These are phyloP conservation scores for Tuber indicum DNA, from an alignment of 495 filamentous ascomycete genomes.

Conservation along the genomic window DNA sequence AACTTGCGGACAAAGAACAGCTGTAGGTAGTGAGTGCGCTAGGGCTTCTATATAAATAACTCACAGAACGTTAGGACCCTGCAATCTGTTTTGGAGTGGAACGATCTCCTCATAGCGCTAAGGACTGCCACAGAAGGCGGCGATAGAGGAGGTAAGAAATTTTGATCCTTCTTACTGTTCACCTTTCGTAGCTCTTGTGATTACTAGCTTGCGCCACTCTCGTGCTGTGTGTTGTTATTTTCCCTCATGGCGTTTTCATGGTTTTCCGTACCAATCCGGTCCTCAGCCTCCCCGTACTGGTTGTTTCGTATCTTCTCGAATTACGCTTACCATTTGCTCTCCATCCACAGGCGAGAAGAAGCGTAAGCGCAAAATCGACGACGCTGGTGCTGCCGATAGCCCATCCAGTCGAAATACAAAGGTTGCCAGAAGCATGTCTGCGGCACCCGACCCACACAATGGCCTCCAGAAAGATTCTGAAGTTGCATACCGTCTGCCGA, in stretches of 20 bases:
- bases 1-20: slow-evolving; percentile 32
- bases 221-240: slow-evolving; percentile 8
- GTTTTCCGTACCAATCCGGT: neutral
- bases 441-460: slow-evolving; percentile 32
- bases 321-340: slow-evolving; percentile 24
- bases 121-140: slow-evolving; percentile 41
- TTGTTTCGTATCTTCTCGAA: slow-evolving; percentile 13
- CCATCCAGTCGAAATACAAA: slow-evolving; percentile 40
- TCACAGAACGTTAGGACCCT: slow-evolving; percentile 22
- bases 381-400: slow-evolving; percentile 39
- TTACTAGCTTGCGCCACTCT: neutral
- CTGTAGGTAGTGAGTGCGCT: slow-evolving; percentile 24
- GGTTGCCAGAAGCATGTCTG: slow-evolving; percentile 39
- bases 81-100: slow-evolving; percentile 24
- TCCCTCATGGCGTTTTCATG: neutral
- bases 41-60: slow-evolving; percentile 6
- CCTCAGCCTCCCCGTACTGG: slow-evolving; percentile 11
- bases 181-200: neutral
- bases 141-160: slow-evolving; percentile 41
- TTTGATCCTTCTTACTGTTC: neutral
- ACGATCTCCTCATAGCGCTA: slow-evolving; percentile 39
- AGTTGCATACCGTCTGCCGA: slow-evolving; percentile 49
- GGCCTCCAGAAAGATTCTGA: slow-evolving; percentile 35
- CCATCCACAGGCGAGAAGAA: slow-evolving; percentile 37
- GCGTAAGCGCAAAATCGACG: slow-evolving; percentile 42